Percentiles rank a stretch among this genome's conserved stretches.
These are phyloP conservation scores for Aspergillus nanangensis DNA, from an alignment of 495 filamentous ascomycete genomes.

Conservation along the genomic window DNA sequence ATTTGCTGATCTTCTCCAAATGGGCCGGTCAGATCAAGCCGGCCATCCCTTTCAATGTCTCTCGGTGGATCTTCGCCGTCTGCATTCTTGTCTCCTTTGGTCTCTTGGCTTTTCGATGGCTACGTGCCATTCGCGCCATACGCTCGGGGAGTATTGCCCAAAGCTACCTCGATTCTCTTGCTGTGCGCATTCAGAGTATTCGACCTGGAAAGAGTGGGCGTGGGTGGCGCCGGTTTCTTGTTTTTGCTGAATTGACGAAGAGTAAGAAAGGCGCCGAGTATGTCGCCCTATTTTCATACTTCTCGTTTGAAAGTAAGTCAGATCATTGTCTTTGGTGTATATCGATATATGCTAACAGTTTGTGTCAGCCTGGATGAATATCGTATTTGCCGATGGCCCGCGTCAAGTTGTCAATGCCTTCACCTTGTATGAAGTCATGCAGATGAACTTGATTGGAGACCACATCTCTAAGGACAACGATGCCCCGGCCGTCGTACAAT, in stretches of 20 bases:
- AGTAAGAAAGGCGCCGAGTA: conserved; percentile 89
- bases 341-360: conserved; percentile 22
- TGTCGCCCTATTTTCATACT: conserved; percentile 88
- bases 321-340: too few relatives aligned
- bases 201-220: conserved; percentile 57
- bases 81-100: conserved; percentile 86
- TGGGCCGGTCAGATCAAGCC: conserved; percentile 67
- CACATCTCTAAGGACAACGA: too few relatives aligned
- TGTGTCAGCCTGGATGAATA: conserved; percentile 71
- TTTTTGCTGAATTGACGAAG: conserved; percentile 89
- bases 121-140: conserved; percentile 74
- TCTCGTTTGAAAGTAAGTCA: conserved; percentile 81
- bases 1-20: conserved; percentile 74
- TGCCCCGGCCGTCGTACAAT: conserved; percentile 45
- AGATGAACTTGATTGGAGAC: conserved; percentile 66
- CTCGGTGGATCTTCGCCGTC: conserved; percentile 84
- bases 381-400: conserved; percentile 84
- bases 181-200: conserved; percentile 75
- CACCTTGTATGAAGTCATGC: conserved; percentile 76
- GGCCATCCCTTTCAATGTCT: conserved; percentile 61
- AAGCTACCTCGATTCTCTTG: conserved; percentile 83
- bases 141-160: conserved; percentile 81
- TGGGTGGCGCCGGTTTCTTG: conserved; percentile 83
- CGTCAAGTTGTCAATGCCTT: conserved; percentile 85
- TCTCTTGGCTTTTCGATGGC: conserved; percentile 70